phyloP scores from a whole-genome alignment of 257 asterid species.

The Ophiorrhiza pumila region DNA sequence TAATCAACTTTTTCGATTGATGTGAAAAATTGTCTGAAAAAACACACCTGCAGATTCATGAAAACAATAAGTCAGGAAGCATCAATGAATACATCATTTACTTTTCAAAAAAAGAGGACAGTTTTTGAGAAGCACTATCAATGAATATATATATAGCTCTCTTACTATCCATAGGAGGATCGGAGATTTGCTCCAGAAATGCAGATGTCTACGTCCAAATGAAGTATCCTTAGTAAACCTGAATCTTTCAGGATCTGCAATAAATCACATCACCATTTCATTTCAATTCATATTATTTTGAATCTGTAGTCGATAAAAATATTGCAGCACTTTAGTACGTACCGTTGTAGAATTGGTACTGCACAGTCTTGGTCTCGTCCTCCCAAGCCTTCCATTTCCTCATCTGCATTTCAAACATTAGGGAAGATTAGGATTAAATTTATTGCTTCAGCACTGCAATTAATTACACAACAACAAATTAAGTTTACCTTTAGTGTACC shows the following conservation, averaged over 20 bases:
- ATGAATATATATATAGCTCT: not conserved
- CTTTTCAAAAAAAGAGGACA: not conserved
- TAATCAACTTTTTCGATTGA: constrained; percentile 85
- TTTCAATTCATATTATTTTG: not conserved
- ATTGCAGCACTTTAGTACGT: too few species aligned
- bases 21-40: constrained; percentile 78
- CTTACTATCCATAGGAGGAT: constrained; percentile 35
- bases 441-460: too few species aligned
- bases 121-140: not conserved
- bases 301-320: too few species aligned
- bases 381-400: constrained; percentile 35
- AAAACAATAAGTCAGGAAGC: not conserved
- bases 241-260: constrained; percentile 31
- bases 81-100: not conserved
- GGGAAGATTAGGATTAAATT: not conserved
- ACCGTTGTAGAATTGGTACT: constrained; percentile 31
- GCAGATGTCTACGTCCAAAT: constrained; percentile 33
- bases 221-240: constrained; percentile 33
- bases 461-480: not conserved
- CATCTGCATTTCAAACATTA: constrained; percentile 24
- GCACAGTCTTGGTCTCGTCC: constrained; percentile 24
- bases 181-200: constrained; percentile 26
- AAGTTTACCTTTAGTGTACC: constrained; percentile 25
- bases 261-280: not conserved
- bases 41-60: constrained; percentile 59